Evolutionary conservation across 441 rosid species (phyloP), one percentile per base, ranked within the genome.

Genomic region (Lepidium campestre): DNA sequence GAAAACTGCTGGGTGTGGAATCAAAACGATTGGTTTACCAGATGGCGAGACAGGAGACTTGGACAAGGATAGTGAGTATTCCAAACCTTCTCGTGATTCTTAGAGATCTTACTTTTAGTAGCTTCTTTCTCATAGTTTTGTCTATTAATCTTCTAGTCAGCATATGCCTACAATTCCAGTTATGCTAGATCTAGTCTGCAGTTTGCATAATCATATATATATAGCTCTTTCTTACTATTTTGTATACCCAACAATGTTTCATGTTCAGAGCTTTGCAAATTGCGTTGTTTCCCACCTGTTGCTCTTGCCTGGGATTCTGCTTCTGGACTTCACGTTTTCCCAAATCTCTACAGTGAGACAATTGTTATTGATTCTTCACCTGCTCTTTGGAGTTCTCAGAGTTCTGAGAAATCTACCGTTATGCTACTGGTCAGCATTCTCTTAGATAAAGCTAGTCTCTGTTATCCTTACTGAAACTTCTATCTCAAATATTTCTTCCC

Each of bases 221-320:
- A 35, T 52, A 22, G 31, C 67, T 57, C 22, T 40, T 64, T 39
- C 49, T 14, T 34, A 10, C 56, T 74, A 41, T 25, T 46, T 45
- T 55, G 53, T 41, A 65, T 32, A 44, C 39, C 27, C 49, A n/a
- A 36, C 15, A 4, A 32, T 39, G 45, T 55, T 61, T 27, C 32
- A 63, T 60, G 80, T 58, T 59, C 83, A 94, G 98, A 83, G 74
- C 92, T 94, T 78, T 91, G 99, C 85, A 89, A 85, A 78, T 67
- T 91, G 77, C 96, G 98, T 36, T 94, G 99, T 75, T 94, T 94
- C 77, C 99, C 99, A 67, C 98, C 99, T 40, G 87, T 84, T 47
- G 99, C 91, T 49, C 89, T 94, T 78, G 99, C 90, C 71, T 91
- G 99, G 99, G 99, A 91, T 81, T 76, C 89, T 40, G 83, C 79